phyloP scores from a whole-genome alignment of 768 basidiomycete species.

The Podaxis mareebaensis region DNA sequence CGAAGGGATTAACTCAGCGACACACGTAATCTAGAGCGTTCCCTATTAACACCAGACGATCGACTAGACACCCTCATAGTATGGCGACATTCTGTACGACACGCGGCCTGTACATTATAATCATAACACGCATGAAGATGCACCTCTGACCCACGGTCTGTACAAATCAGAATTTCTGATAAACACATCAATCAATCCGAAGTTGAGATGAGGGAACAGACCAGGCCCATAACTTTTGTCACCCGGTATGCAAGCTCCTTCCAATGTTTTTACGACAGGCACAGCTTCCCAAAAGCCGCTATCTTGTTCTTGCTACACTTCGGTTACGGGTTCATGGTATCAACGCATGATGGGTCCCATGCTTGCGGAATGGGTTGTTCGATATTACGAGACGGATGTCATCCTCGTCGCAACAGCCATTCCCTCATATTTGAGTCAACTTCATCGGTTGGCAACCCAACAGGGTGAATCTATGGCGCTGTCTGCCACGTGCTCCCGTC shows the following conservation, averaged over 20 bases:
- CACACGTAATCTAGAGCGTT: neutral
- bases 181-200: neutral
- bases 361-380: too few species aligned
- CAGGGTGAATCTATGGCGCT: too few species aligned
- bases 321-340: neutral
- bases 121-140: neutral
- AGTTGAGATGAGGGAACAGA: neutral
- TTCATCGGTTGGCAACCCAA: too few species aligned
- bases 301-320: neutral
- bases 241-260: neutral
- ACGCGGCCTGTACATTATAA: neutral
- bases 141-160: neutral
- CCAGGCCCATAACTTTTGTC: neutral
- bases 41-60: neutral
- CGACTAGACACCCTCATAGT: neutral
- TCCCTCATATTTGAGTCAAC: too few species aligned
- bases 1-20: slow-evolving; percentile 6
- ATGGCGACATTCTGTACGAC: neutral
- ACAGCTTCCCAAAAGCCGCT: neutral
- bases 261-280: neutral
- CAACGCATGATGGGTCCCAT: neutral
- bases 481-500: too few species aligned
- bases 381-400: too few species aligned
- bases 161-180: neutral
- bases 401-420: too few species aligned